phyloP scores from a whole-genome alignment of 345 rosid species.

The Rhizophora apiculata region DNA sequence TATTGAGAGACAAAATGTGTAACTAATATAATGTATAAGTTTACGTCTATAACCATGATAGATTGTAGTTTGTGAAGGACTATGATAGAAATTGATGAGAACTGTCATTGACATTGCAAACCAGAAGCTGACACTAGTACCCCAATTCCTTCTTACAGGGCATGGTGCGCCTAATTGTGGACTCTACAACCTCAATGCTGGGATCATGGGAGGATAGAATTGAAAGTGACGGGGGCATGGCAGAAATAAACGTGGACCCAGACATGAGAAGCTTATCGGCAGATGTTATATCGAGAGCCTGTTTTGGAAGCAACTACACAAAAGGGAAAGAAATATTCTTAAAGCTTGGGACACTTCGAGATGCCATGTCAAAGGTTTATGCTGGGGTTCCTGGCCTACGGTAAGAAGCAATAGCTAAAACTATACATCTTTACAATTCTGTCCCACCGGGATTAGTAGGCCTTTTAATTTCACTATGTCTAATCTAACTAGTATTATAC shows the following conservation, averaged over 20 bases:
- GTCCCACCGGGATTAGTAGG: too few species aligned
- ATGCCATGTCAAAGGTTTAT: conserved; percentile 12
- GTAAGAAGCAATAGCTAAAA: background rate
- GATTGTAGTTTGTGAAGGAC: too few species aligned
- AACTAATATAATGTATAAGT: too few species aligned
- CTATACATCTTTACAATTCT: too few species aligned
- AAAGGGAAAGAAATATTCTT: conserved; percentile 25
- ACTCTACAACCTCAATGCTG: conserved; percentile 10
- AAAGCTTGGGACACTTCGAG: conserved; percentile 21
- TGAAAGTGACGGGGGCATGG: conserved; percentile 18
- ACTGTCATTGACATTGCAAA: too few species aligned
- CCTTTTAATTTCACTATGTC: too few species aligned
- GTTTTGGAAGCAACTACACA: conserved; percentile 30
- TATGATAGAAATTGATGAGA: too few species aligned
- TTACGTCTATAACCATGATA: too few species aligned
- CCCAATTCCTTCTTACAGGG: conserved; percentile 7
- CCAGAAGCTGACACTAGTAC: background rate
- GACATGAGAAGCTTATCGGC: conserved; percentile 29
- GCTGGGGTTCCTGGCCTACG: conserved; percentile 21
- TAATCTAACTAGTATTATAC: background rate
- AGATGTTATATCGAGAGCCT: conserved; percentile 30
- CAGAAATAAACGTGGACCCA: conserved; percentile 13
- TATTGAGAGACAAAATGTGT: too few species aligned
- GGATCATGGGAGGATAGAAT: conserved; percentile 19
- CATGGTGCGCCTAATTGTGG: conserved; percentile 28